Base-by-base conservation (phyloP, 495 filamentous ascomycete species). In the Darksidea phi region DNA sequence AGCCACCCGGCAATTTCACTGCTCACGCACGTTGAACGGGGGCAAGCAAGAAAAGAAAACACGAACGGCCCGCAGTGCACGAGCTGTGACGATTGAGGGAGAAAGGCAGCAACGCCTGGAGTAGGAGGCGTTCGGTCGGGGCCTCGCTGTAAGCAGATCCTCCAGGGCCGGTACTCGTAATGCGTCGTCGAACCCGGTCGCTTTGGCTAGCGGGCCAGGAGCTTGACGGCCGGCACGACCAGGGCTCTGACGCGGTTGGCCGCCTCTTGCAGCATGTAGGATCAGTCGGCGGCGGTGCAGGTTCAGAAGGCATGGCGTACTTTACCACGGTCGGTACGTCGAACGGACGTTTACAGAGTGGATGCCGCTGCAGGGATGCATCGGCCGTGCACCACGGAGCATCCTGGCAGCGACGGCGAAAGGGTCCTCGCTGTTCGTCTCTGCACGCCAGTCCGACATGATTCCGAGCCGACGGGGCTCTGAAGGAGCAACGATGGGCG, bases 81-180 rank as follows among this genome's bases (percentile, higher is more conserved):
- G 59, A 45, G 60, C 37, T 28, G 46, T 47, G 61, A 42, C 54
- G 47, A 58, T 48, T 10, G 26, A 24, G 11, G 48, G 55, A 50
- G 28, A 18, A 25, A 17, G 34, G 34, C 26, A 34, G 58, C 25
- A 12, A 45, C 23, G 51, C 52, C 50, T 64, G 54, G 54, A 48
- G 50, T 32, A 48, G 43, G 17, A 54, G 63, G 43, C 57, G 48
- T 58, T 61, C 61, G 17, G 51, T 41, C 41, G 61, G 61, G 54
- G 54, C 26, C 28, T 45, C 61, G 65, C 56, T 68, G 65, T 54
- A 64, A 68, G 60, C 65, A 48, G 59, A 67, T 64, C 59, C 65
- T 52, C 53, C 34, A 56, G 37, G n/a, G 55, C 48, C 64, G 64
- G 64, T 59, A 57, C 58, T 63, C 64, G 64, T 63, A 67, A 60